Evolutionary conservation across 2,329 filamentous ascomycete species (phyloP), one percentile per base, ranked within the genome.

Genomic region (Cladophialophora chaetospira): DNA sequence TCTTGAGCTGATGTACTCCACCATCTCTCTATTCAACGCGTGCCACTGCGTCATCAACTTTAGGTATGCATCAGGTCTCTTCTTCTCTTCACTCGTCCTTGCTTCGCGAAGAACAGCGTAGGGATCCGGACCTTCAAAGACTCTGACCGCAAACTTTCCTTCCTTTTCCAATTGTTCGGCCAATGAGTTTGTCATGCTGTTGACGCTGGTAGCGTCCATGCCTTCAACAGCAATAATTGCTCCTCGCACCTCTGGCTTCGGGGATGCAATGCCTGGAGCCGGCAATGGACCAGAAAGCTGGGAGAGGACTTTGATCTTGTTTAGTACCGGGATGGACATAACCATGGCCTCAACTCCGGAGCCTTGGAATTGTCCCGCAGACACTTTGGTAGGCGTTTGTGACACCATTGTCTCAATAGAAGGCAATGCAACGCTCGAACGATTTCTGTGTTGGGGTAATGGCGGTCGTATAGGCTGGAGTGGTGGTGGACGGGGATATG

Each of bases 161-260:
- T 80, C 79, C 35, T 78, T 80, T 45, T 72, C 72, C 43, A 87
- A 71, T 38, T 74, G 75, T 55, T 74, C 77, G 56, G 75, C 79
- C 66, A 96, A 76, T 65, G 86, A 87, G 29, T 79, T 77, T 53
- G 88, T 81, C 17, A 96, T 82, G 15, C 82, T 80, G 2, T 79
- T 75, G 3, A 89, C 85, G 3, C 89, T 82, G 8, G 82, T 78
- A 1, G 75, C 71, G 55, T 87, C 82, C 15, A 87, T 80, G 0
- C 92, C 92, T 71, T 97, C 93, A 25, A 97, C 77, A 0, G 89
- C 88, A 60, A 97, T 86, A 33, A 97, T 82, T 0, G 88, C 83
- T 0, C 93, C 92, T n/a, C 91, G 83, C 5, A 77, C 75, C 64
- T 66, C 77, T 73, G 57, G 72, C 69, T 21, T 66, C 50, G 50